A percentile compares a stretch with the other conserved stretches of the same genome.
phyloP scores from a whole-genome alignment of 805 yeast species.

The Lipomyces mesembrius region DNA sequence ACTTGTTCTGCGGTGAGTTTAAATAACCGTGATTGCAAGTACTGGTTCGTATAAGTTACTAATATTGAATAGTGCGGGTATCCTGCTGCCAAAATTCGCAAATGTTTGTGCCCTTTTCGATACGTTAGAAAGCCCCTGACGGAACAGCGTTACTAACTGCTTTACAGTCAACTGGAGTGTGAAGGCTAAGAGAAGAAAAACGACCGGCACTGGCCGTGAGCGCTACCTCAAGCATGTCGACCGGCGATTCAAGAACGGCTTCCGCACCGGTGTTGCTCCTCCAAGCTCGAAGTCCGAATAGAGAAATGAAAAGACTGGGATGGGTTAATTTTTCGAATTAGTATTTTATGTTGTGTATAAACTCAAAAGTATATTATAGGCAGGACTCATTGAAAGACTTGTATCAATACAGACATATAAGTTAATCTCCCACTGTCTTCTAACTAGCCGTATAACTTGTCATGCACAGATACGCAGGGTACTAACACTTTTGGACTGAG shows the following conservation, averaged over 20 bases:
- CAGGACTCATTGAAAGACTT: constrained; percentile 1
- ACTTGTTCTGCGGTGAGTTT: constrained; percentile 74
- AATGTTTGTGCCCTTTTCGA: constrained; percentile 50
- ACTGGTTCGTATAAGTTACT: neutral
- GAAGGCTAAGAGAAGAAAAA: constrained; percentile 99
- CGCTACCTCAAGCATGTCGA: constrained; percentile 94
- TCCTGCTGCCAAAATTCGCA: constrained; percentile 97
- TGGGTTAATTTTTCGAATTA: constrained; percentile 1
- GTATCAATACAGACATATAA: constrained; percentile 1
- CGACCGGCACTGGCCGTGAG: constrained; percentile 99
- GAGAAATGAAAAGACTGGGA: neutral
- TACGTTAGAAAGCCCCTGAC: neutral
- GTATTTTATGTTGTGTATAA: constrained; percentile 1
- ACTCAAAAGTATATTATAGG: constrained; percentile 1
- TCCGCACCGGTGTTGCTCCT: constrained; percentile 81
- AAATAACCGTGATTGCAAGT: neutral
- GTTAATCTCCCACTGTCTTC: neutral
- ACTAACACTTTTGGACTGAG: neutral
- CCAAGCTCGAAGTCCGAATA: constrained; percentile 36
- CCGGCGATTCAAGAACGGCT: constrained; percentile 98
- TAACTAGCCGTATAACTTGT: neutral
- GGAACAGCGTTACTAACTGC: neutral
- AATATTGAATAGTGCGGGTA: constrained; percentile 71
- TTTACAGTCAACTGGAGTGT: constrained; percentile 89
- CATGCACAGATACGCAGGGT: too few relatives aligned